These are phyloP conservation scores for Diplogelasinospora grovesii DNA, from an alignment of 495 filamentous ascomycete species.

Conservation along the genomic window DNA sequence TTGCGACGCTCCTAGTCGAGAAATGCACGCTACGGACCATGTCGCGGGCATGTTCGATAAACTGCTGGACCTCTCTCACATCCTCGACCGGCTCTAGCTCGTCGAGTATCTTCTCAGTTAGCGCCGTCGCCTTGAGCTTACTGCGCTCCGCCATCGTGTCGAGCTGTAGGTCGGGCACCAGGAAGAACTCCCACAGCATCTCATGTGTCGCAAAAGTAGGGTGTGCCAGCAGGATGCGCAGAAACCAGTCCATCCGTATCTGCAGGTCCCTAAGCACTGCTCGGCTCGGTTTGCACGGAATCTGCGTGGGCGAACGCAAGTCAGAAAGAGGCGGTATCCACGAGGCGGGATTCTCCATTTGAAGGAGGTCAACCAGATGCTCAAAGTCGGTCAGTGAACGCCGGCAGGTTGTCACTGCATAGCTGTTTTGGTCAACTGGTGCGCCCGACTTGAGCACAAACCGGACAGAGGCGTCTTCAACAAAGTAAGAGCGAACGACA, in stretches of 20 bases:
- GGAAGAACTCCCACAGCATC: constrained; percentile 98
- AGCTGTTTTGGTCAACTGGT: constrained; percentile 56
- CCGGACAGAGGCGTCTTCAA: constrained; percentile 91
- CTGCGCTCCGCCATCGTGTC: constrained; percentile 86
- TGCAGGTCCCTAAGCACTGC: constrained; percentile 84
- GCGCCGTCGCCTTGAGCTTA: constrained; percentile 72
- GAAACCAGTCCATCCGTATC: constrained; percentile 74
- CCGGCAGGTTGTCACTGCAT: constrained; percentile 89
- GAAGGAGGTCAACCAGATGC: constrained; percentile 78
- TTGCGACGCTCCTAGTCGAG: constrained; percentile 71
- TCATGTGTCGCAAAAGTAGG: constrained; percentile 95
- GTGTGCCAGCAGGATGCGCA: constrained; percentile 78
- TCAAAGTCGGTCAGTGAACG: constrained; percentile 90
- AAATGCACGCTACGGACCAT: constrained; percentile 77
- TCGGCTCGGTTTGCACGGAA: constrained; percentile 84
- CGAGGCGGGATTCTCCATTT: constrained; percentile 87
- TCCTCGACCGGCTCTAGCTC: constrained; percentile 82
- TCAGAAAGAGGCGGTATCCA: constrained; percentile 81
- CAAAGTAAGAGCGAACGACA: constrained; percentile 94
- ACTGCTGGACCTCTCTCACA: constrained; percentile 86
- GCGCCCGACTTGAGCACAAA: constrained; percentile 93
- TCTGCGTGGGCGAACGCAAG: constrained; percentile 81
- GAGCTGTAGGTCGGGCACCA: constrained; percentile 88
- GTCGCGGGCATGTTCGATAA: constrained; percentile 81
- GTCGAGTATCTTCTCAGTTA: constrained; percentile 76